Evolutionary conservation across 2,329 filamentous ascomycete species (phyloP).

Genomic region (Colletotrichum truncatum): DNA sequence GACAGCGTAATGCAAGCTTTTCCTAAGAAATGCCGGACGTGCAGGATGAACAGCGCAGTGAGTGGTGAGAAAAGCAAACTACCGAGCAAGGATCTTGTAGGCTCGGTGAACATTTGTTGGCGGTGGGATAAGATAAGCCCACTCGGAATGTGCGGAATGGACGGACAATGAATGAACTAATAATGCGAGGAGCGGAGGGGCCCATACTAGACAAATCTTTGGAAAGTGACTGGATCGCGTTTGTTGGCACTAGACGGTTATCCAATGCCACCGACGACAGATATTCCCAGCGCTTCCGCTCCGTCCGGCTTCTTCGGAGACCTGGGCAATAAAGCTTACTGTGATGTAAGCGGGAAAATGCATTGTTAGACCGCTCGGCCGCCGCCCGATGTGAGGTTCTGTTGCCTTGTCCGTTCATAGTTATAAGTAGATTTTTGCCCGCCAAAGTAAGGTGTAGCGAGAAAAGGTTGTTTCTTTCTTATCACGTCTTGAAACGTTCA

Average conservation of each 20-base stretch:
- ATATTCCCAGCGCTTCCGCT: constrained; percentile 20
- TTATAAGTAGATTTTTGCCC: constrained; percentile 21
- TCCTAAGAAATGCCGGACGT: not conserved
- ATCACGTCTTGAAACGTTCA: constrained; percentile 10
- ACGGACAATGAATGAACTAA: not conserved
- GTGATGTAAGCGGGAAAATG: constrained; percentile 23
- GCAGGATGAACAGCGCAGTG: not conserved
- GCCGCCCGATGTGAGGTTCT: not conserved
- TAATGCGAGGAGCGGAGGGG: not conserved
- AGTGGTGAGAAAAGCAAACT: constrained; percentile 1
- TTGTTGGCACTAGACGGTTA: not conserved
- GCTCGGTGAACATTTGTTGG: not conserved
- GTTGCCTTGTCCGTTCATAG: not conserved
- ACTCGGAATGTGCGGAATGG: constrained; percentile 28
- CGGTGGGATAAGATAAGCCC: constrained; percentile 11
- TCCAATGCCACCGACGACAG: not conserved
- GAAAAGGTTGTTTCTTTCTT: not conserved
- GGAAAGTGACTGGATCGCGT: not conserved
- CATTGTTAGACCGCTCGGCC: not conserved
- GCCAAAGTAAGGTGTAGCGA: not conserved
- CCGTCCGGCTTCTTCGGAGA: constrained; percentile 30
- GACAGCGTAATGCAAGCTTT: constrained; percentile 17
- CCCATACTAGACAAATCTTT: not conserved
- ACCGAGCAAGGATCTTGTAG: constrained; percentile 5
- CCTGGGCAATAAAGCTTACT: not conserved